phyloP scores from a whole-genome alignment of 768 basidiomycete genomes.

The Leccinum obscurum region DNA sequence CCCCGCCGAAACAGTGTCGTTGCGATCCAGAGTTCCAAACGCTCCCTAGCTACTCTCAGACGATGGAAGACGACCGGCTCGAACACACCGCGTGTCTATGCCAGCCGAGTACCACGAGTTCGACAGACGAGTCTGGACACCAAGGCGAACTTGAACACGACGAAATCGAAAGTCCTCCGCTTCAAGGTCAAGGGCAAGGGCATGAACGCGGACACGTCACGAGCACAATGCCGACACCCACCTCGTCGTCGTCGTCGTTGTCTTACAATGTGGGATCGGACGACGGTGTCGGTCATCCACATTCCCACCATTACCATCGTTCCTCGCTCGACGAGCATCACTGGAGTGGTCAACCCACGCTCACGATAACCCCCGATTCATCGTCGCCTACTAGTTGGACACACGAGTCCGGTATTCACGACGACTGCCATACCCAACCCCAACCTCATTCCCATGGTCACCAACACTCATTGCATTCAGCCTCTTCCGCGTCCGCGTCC shows the following conservation, averaged over 20 bases:
- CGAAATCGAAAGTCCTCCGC: neutral
- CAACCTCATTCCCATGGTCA: neutral
- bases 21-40: conserved; percentile 79
- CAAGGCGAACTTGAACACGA: neutral
- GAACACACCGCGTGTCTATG: conserved; percentile 46
- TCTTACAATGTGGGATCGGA: conserved; percentile 25
- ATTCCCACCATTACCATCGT: neutral
- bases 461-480: neutral
- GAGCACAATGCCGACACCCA: conserved; percentile 18
- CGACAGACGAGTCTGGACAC: neutral
- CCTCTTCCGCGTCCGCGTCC: neutral
- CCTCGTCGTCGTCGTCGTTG: conserved; percentile 23
- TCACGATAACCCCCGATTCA: neutral
- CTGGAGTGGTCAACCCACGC: neutral
- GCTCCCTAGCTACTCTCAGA: conserved; percentile 72
- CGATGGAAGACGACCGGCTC: conserved; percentile 16
- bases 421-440: neutral
- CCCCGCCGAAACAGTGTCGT: conserved; percentile 55
- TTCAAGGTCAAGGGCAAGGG: neutral
- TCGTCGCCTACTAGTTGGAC: neutral
- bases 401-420: neutral
- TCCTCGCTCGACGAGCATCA: neutral
- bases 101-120: conserved; percentile 4
- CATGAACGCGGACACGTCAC: neutral
- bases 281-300: too few relatives aligned